Conservation (phyloP, 495 filamentous ascomycete genomes). For the Podospora comata region DNA sequence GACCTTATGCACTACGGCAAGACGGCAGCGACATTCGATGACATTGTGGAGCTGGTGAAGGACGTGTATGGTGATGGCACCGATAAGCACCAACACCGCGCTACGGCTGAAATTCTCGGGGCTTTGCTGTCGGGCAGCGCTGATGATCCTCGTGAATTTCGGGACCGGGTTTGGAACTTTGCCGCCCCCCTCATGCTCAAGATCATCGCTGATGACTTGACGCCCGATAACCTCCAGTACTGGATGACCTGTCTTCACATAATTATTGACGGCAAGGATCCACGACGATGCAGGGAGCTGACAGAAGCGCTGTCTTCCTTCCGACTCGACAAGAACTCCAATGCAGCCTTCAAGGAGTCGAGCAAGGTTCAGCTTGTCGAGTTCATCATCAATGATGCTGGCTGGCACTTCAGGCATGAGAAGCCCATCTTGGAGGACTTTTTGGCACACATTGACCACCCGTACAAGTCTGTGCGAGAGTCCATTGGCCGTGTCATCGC, state of each 20-base stretch:
- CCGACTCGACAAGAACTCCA: slow-evolving; percentile 87
- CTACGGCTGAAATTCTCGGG: slow-evolving; percentile 90
- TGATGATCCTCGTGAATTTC: slow-evolving; percentile 65
- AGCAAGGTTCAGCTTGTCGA: slow-evolving; percentile 91
- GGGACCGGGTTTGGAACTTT: slow-evolving; percentile 78
- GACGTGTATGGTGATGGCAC: slow-evolving; percentile 83
- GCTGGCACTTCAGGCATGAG: slow-evolving; percentile 94
- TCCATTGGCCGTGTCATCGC: slow-evolving; percentile 88
- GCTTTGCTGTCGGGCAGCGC: slow-evolving; percentile 72
- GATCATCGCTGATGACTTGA: slow-evolving; percentile 84
- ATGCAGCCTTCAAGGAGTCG: slow-evolving; percentile 98
- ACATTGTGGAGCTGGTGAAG: slow-evolving; percentile 75
- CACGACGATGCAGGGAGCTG: slow-evolving; percentile 79
- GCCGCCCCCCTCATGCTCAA: slow-evolving; percentile 82
- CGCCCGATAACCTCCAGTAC: slow-evolving; percentile 89
- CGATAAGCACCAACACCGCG: slow-evolving; percentile 97
- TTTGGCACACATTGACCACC: slow-evolving; percentile 87
- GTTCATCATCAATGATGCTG: slow-evolving; percentile 79
- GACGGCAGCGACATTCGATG: slow-evolving; percentile 75
- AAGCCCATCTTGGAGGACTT: slow-evolving; percentile 88
- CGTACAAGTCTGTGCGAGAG: slow-evolving; percentile 95
- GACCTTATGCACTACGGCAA: slow-evolving; percentile 75
- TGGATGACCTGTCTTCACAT: slow-evolving; percentile 94
- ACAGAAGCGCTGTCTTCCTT: slow-evolving; percentile 81
- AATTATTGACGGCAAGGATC: slow-evolving; percentile 73